Evolutionary conservation across 352 stramenopile genomes (phyloP), one percentile per base, ranked within the genome.

Genomic region (Globisporangium apiculatum): DNA sequence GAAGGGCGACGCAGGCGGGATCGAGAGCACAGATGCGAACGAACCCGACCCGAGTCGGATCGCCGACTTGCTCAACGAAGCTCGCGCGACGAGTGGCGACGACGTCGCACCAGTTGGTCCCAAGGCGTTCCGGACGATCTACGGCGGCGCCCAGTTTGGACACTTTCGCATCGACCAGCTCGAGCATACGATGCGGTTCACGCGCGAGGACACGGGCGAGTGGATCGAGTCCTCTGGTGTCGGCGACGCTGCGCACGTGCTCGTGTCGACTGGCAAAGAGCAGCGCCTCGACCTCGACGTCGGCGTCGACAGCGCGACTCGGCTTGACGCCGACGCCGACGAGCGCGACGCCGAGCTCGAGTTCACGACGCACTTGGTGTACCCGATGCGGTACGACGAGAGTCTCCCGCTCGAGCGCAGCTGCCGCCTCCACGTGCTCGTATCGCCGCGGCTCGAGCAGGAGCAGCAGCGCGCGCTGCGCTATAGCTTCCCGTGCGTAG

Each of bases 111-210:
- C 36, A 45, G 37, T n/a, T 38, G 6, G 4, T 14, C 15, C 51
- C 36, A 57, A 66, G 18, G 54, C 54, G 12, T 66, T 66, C 41
- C 53, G 78, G 58, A 73, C 67, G 35, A 54, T 91, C 40, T 74
- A 86, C 64, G 81, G 83, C 37, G 81, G 79, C 5, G 69, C 58
- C 9, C 57, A 65, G 35, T 72, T 91, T 9, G 84, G 84, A 18
- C 58, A 82, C 18, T 91, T 92, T 55, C 68, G 73, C 36, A 61
- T 94, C 24, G 76, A 91, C 42, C 79, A 90, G 43, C 56, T 76
- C 45, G 72, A 79, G 37, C 68, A 71, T 7, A 58, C 72, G 45
- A 71, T 86, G 60, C 75, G 79, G 12, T 74, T 89, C 50, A 87
- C 73, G 55, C 70, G 78, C 35, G 72, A 86, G 43, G 69, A 82